Base-by-base conservation (phyloP, 768 basidiomycete species). In the Kwoniella sp. region DNA sequence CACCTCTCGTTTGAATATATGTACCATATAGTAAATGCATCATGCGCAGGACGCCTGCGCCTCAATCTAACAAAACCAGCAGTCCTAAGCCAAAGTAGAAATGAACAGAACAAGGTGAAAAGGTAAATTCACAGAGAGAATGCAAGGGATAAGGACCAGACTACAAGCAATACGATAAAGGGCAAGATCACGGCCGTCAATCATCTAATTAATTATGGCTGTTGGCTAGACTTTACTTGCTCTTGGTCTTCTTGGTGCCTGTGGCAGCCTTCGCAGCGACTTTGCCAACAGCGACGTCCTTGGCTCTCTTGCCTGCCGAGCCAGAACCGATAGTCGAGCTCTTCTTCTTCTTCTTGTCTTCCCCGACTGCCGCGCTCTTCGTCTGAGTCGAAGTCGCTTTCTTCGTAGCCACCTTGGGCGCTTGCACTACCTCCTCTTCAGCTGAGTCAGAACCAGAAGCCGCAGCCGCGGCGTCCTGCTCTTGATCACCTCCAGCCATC, bases 401-500 rank as follows among this genome's bases (percentile, higher is more conserved):
- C 50, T 54, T 45, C 57, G 52, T 37, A 28, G 8, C 61, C 57
- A 47, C 52, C 29, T 61, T 68, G 0, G 50, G 62, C 58, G 67
- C 63, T 12, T 26, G 9, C n/a, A 31, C 53, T 17, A 12, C 17
- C 47, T 50, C 61, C 13, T 30, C 48, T 37, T 57, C 45, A 17
- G 54, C 61, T 17, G n/a, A n/a, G n/a, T n/a, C n/a, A n/a, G n/a
- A n/a, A n/a, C n/a, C n/a, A n/a, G n/a, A n/a, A n/a, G n/a, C n/a
- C n/a, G n/a, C n/a, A n/a, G 55, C 59, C 45, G 54, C 61, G 30
- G 56, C 51, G 0, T 12, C 56, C 26, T 57, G 53, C 13, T 20
- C 63, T n/a, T 58, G 45, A 4, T 51, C 63, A 11, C 54, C 65
- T 20, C 20, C 62, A 50, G 41, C 26, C 59, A 37, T 85, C 2